A percentile compares a stretch with the other conserved stretches of the same genome.
phyloP scores from a whole-genome alignment of 768 basidiomycete genomes.

The Tephrocybe sp. region DNA sequence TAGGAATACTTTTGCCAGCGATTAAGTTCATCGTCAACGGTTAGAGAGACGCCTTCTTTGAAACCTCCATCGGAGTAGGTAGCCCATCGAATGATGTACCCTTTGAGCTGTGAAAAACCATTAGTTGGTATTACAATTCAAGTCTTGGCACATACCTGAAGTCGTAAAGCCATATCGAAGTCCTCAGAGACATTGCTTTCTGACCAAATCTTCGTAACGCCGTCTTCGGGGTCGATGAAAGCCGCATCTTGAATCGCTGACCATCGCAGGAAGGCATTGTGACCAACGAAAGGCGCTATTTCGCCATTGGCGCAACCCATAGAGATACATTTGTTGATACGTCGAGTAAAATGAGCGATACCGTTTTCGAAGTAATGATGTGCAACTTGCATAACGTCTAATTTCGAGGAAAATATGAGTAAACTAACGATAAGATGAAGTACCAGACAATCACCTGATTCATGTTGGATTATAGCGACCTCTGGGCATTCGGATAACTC shows the following conservation, averaged over 20 bases:
- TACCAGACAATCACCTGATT: slow-evolving; percentile 53
- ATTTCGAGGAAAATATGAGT: neutral
- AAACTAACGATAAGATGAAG: neutral
- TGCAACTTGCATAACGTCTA: slow-evolving; percentile 88
- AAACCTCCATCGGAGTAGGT: slow-evolving; percentile 84
- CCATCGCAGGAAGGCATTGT: slow-evolving; percentile 91
- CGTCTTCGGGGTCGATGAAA: slow-evolving; percentile 65
- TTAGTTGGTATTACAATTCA: neutral
- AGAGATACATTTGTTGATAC: slow-evolving; percentile 82
- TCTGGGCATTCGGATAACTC: slow-evolving; percentile 82
- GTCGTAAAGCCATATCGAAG: slow-evolving; percentile 75
- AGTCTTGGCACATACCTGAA: slow-evolving; percentile 35
- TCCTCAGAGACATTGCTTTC: slow-evolving; percentile 82
- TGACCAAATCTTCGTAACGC: slow-evolving; percentile 74
- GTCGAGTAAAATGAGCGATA: slow-evolving; percentile 82
- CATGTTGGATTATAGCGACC: slow-evolving; percentile 88
- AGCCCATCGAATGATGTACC: slow-evolving; percentile 81
- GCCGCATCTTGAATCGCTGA: slow-evolving; percentile 84
- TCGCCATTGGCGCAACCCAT: slow-evolving; percentile 81
- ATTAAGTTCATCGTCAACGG: slow-evolving; percentile 87
- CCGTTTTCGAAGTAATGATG: slow-evolving; percentile 91
- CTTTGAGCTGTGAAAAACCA: slow-evolving; percentile 38
- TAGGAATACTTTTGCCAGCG: slow-evolving; percentile 90
- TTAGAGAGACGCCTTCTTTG: slow-evolving; percentile 89
- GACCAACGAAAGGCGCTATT: slow-evolving; percentile 81